These are phyloP conservation scores for Calocybe indica DNA, from an alignment of 768 basidiomycete species.

Conservation along the genomic window DNA sequence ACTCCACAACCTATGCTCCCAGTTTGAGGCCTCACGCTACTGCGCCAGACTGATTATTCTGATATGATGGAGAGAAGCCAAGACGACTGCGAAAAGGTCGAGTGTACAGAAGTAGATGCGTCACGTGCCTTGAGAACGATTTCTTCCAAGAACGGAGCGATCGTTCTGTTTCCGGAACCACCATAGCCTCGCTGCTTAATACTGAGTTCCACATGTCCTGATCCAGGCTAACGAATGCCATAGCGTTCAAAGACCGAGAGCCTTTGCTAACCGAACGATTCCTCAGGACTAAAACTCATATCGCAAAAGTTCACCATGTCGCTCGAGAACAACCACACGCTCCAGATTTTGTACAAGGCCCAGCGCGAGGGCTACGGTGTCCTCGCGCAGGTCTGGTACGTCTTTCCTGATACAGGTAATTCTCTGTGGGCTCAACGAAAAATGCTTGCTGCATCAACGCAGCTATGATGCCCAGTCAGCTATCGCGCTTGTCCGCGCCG, in stretches of 20 bases:
- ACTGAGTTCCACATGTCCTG: too few relatives aligned
- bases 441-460: not conserved
- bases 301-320: conserved; percentile 1
- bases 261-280: conserved; percentile 7
- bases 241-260: not conserved
- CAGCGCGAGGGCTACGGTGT: conserved; percentile 38
- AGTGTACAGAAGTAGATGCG: too few relatives aligned
- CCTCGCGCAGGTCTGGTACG: conserved; percentile 35
- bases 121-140: too few relatives aligned
- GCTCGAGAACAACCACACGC: conserved; percentile 29
- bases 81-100: too few relatives aligned
- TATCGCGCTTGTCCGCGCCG: conserved; percentile 39
- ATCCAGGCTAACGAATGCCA: too few relatives aligned
- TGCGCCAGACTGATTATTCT: too few relatives aligned
- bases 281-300: not conserved
- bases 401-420: not conserved
- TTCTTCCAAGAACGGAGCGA: too few relatives aligned
- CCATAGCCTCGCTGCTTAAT: too few relatives aligned
- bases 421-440: too few relatives aligned
- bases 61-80: too few relatives aligned
- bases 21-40: not conserved
- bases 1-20: conserved; percentile 10
- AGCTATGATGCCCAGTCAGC: conserved; percentile 43
- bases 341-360: conserved; percentile 33
- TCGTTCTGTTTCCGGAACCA: too few relatives aligned